phyloP scores from a whole-genome alignment of 108 stramenopile species.

The Cyclotella baltica region DNA sequence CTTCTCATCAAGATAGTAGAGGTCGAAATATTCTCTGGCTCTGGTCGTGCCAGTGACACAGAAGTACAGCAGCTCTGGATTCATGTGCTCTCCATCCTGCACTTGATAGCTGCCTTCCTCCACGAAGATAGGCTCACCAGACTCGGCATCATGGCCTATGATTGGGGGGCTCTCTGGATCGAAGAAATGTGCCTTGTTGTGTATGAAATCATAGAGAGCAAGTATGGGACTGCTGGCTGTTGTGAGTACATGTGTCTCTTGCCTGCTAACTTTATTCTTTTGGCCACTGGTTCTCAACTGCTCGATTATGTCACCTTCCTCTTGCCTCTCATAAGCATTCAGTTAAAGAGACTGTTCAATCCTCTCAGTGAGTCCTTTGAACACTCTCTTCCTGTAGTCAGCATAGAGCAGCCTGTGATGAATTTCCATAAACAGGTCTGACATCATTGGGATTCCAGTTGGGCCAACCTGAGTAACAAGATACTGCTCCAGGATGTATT shows the following conservation, averaged over 20 bases:
- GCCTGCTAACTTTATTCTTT: not conserved
- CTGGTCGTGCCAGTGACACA: not conserved
- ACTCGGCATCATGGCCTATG: not conserved
- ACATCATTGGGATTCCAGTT: conserved; percentile 2
- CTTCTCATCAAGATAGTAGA: not conserved
- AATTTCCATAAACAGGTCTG: conserved; percentile 23
- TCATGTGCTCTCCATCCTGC: not conserved
- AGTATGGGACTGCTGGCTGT: not conserved
- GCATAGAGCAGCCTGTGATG: not conserved
- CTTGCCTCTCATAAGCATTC: not conserved
- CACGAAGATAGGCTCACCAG: not conserved
- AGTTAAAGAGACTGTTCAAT: not conserved
- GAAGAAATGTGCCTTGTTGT: not conserved
- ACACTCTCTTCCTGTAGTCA: not conserved
- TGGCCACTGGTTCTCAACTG: not conserved
- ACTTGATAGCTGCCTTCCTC: conserved; percentile 1
- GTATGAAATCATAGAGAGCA: not conserved
- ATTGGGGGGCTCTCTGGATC: not conserved
- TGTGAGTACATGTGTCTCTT: conserved; percentile 3
- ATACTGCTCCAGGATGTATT: not conserved
- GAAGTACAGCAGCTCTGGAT: conserved; percentile 2
- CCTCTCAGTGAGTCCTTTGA: not conserved
- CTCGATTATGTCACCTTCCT: conserved; percentile 7
- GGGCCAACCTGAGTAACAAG: conserved; percentile 7
- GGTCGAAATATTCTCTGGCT: not conserved